These are phyloP conservation scores for Neurospora intermedia DNA, from an alignment of 495 filamentous ascomycete genomes.

Conservation along the genomic window DNA sequence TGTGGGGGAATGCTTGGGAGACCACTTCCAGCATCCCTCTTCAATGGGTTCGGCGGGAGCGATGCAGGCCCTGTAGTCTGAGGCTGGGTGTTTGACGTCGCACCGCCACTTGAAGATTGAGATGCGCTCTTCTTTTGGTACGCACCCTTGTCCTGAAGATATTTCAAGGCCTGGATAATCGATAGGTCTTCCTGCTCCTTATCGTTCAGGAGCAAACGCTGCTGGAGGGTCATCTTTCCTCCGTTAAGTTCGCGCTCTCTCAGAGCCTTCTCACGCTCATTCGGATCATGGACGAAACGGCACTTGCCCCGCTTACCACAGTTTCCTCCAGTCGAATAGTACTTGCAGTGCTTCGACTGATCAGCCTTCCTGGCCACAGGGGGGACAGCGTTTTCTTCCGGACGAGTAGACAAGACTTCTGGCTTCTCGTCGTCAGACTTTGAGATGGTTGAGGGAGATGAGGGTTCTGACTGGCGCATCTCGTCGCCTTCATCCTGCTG, in stretches of 20 bases:
- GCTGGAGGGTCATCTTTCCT: slow-evolving; percentile 44
- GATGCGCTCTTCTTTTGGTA: slow-evolving; percentile 1
- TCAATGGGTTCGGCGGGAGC: slow-evolving; percentile 12
- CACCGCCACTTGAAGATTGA: not conserved
- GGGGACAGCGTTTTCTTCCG: slow-evolving; percentile 22
- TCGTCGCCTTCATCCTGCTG: slow-evolving; percentile 47
- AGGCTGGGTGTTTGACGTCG: slow-evolving; percentile 4
- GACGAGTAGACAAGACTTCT: slow-evolving; percentile 35
- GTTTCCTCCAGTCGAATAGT: slow-evolving; percentile 48
- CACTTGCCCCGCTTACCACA: slow-evolving; percentile 56
- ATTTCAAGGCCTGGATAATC: slow-evolving; percentile 42
- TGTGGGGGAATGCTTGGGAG: slow-evolving; percentile 23
- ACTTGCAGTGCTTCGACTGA: slow-evolving; percentile 47
- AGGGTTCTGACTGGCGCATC: slow-evolving; percentile 31
- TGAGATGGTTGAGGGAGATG: slow-evolving; percentile 28
- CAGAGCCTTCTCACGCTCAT: slow-evolving; percentile 41
- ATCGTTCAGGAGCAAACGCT: slow-evolving; percentile 45
- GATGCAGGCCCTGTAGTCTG: not conserved
- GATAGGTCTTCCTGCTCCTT: slow-evolving; percentile 47
- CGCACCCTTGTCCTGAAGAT: slow-evolving; percentile 34
- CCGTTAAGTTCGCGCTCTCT: slow-evolving; percentile 42
- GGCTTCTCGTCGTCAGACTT: slow-evolving; percentile 37
- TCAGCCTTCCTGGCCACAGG: slow-evolving; percentile 38
- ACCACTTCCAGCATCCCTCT: slow-evolving; percentile 13
- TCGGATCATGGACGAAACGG: slow-evolving; percentile 48